Base-by-base conservation (phyloP, 129 eudicot species). In the Arctium lappa region DNA sequence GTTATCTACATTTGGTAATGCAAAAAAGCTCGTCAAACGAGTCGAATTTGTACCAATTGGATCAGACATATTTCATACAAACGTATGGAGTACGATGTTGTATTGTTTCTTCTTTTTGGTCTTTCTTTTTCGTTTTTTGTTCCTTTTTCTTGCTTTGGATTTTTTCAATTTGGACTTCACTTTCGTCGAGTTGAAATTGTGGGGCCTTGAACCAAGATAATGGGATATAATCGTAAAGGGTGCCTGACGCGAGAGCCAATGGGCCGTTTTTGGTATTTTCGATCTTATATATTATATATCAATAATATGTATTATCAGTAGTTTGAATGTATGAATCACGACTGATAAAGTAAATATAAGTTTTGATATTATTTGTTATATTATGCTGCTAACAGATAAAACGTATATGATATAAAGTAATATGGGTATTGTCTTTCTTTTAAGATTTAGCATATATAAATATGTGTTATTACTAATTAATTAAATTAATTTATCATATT, bases 81-180 rank as follows among this genome's bases (percentile, higher is more conserved):
- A 79, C 87, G 87, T 84, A 73, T 79, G 39, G 32, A 84, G 60
- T 79, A 79, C 87, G 87, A 32, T 63, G 39, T 84, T 15, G 44
- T 77, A 72, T 84, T 73, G 75, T 84, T 79, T 73, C 76, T 72
- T 60, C 68, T 82, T 82, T 75, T 82, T 82, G 85, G 68, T 60
- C 29, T 60, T 60, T 60, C 68, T 16, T 60, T 60, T 60, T 60
- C 29, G 68, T 60, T 60, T 60, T 27, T 66, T 82, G 71, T 75
- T 84, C 75, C 7, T 72, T 66, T 73, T 80, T 9, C 16, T 60
- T 60, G 44, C 80, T 78, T 84, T 78, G 87, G 83, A 73, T 73
- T 77, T 22, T 83, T 76, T n/a, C 73, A 70, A 56, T 77, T 69
- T 50, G 86, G 82, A 83, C 78, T 84, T 79, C 83, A 63, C 83